Evolutionary conservation across 768 basidiomycete genomes (phyloP).

Genomic region (Leccinellum albellum): DNA sequence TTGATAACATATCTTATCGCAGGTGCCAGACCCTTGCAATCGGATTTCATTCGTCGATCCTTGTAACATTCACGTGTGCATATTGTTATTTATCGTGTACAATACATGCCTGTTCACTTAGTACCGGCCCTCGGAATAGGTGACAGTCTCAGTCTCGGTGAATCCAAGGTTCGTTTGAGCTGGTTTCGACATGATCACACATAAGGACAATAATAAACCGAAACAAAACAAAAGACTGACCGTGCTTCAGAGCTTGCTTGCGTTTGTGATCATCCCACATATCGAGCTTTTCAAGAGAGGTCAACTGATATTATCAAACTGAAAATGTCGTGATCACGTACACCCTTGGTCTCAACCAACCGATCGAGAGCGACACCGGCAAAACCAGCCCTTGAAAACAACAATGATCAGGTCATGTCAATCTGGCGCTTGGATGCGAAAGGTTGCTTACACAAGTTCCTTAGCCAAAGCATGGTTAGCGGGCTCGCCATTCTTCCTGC

Average conservation of each 20-base stretch:
- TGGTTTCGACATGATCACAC: not conserved
- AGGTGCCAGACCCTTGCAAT: no score
- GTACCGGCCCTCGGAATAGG: not conserved
- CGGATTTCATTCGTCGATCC: no score
- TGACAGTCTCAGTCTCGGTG: not conserved
- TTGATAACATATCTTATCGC: no score
- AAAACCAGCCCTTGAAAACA: slow-evolving; percentile 9
- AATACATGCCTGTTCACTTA: not conserved
- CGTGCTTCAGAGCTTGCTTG: not conserved
- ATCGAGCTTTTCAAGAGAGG: not conserved
- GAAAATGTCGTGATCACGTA: not conserved
- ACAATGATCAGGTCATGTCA: not conserved
- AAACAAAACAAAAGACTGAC: not conserved
- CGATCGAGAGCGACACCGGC: not conserved
- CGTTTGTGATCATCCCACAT: not conserved
- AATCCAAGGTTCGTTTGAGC: not conserved
- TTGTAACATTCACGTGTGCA: not conserved
- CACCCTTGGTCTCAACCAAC: slow-evolving; percentile 20
- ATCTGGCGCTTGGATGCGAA: not conserved
- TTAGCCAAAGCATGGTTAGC: slow-evolving; percentile 21
- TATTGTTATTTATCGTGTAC: not conserved
- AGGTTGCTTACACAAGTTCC: slow-evolving; percentile 15
- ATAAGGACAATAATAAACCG: not conserved
- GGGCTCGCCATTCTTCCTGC: slow-evolving; percentile 11
- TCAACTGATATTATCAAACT: not conserved